Percentiles rank a stretch among this genome's conserved stretches.
Evolutionary conservation across 345 rosid species (phyloP).

Genomic region (Brassica carinata): DNA sequence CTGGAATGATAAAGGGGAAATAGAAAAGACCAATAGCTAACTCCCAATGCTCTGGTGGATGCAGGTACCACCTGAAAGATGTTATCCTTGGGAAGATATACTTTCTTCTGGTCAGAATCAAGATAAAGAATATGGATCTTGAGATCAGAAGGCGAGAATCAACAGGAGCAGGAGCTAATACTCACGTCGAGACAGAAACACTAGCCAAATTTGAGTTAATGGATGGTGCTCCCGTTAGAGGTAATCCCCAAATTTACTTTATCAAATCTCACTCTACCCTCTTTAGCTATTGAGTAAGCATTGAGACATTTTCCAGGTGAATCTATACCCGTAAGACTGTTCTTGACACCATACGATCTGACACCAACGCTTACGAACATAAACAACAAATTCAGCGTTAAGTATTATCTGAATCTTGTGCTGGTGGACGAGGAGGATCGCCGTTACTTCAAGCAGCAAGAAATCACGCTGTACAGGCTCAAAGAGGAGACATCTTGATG

Average conservation of each 20-base stretch:
- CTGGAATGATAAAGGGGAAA: not conserved
- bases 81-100: conserved; percentile 97
- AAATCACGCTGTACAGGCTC: conserved; percentile 85
- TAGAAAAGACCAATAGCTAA: not conserved
- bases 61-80: conserved; percentile 95
- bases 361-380: conserved; percentile 93
- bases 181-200: conserved; percentile 98
- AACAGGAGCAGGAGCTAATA: conserved; percentile 94
- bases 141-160: conserved; percentile 98
- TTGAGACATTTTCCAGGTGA: conserved; percentile 59
- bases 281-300: not conserved
- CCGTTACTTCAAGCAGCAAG: conserved; percentile 96
- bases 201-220: conserved; percentile 95
- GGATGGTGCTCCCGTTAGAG: conserved; percentile 99
- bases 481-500: conserved; percentile 52
- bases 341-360: conserved; percentile 91
- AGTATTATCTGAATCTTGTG: conserved; percentile 92
- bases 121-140: conserved; percentile 98
- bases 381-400: conserved; percentile 96
- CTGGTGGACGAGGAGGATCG: conserved; percentile 97
- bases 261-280: not conserved
- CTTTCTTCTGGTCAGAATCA: conserved; percentile 97
- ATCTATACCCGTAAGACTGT: conserved; percentile 94
- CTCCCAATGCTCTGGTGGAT: conserved; percentile 21
- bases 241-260: conserved; percentile 39